These are phyloP conservation scores for Trametes hirsuta DNA, from an alignment of 1,284 basidiomycete genomes.

Conservation along the genomic window DNA sequence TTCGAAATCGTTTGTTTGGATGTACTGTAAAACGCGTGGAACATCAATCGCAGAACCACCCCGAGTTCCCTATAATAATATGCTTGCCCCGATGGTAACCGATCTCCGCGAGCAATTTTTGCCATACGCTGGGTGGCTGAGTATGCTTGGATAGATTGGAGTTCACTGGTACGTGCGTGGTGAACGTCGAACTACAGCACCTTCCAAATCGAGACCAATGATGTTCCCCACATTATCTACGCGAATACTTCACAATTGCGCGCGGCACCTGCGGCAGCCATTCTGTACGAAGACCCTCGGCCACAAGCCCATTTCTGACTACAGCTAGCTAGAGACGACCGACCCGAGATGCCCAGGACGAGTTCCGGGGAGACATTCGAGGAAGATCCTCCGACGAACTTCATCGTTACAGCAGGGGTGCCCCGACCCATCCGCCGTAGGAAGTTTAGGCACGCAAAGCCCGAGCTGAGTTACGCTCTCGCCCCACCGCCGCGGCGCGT, in stretches of 20 bases:
- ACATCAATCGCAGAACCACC: too few species aligned
- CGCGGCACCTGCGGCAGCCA: background rate
- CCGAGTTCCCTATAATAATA: too few species aligned
- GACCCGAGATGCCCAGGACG: too few species aligned
- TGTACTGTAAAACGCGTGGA: background rate
- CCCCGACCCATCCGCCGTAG: background rate
- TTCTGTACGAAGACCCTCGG: too few species aligned
- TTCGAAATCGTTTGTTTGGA: background rate
- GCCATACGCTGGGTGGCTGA: background rate
- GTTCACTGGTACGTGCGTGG: background rate
- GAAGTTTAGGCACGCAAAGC: too few species aligned
- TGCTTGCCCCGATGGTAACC: too few species aligned
- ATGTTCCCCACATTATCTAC: background rate
- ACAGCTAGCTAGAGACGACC: too few species aligned
- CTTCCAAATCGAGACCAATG: conserved; percentile 3
- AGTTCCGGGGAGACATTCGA: too few species aligned
- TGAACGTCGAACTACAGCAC: conserved; percentile 1
- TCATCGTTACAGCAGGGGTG: too few species aligned
- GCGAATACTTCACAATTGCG: background rate
- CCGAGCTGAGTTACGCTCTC: background rate
- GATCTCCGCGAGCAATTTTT: too few species aligned
- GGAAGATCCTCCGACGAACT: too few species aligned
- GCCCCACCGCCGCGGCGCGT: background rate
- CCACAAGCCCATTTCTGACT: too few species aligned
- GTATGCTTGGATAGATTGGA: background rate